Evolutionary conservation across 306 rosid species (phyloP).

Genomic region (Casuarina equisetifolia): DNA sequence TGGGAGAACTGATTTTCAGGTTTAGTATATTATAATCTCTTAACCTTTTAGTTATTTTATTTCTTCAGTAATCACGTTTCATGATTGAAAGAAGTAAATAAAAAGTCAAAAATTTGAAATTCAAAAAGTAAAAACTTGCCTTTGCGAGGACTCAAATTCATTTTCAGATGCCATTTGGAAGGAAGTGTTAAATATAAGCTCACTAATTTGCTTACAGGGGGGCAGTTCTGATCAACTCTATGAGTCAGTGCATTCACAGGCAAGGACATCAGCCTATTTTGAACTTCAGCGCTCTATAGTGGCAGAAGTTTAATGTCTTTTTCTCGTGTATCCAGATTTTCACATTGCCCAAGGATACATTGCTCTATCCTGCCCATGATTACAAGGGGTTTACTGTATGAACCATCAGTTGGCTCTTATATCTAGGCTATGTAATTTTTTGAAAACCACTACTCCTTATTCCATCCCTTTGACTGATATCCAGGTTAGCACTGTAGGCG

Average conservation of each 20-base stretch:
- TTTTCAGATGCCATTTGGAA: constrained; percentile 8
- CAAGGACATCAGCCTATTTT: constrained; percentile 36
- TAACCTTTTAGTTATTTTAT: not conserved
- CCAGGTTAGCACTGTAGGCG: constrained; percentile 86
- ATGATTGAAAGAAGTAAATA: constrained; percentile 20
- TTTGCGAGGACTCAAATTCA: not conserved
- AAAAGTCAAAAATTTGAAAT: no score
- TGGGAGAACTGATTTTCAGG: constrained; percentile 98
- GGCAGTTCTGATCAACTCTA: constrained; percentile 90
- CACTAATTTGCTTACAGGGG: constrained; percentile 59
- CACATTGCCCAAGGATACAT: constrained; percentile 70
- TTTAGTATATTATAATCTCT: constrained; percentile 18
- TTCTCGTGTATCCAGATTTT: constrained; percentile 60
- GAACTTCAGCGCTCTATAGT: constrained; percentile 6
- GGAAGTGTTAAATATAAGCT: constrained; percentile 17
- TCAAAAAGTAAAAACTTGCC: not conserved
- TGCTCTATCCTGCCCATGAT: constrained; percentile 89
- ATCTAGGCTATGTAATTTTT: constrained; percentile 2
- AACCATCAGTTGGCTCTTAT: constrained; percentile 20
- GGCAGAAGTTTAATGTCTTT: constrained; percentile 15
- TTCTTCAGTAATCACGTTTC: constrained; percentile 15
- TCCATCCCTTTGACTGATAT: constrained; percentile 28
- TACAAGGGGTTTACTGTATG: constrained; percentile 88
- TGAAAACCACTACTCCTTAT: constrained; percentile 33
- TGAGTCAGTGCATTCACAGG: constrained; percentile 92